Evolutionary conservation across 805 yeast species (phyloP).

Genomic region (Lachancea fermentati): DNA sequence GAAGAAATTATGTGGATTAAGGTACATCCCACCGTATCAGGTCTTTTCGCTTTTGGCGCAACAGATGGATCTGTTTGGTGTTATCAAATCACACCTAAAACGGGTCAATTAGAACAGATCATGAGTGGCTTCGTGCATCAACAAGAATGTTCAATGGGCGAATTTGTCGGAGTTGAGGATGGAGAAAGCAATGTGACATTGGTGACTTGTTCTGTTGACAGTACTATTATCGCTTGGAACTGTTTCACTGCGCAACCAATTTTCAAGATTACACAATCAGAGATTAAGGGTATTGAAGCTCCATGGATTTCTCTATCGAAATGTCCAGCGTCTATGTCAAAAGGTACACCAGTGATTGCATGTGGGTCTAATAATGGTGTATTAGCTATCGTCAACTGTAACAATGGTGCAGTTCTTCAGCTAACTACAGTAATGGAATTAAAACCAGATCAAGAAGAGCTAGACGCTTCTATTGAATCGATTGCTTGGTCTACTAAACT

Average conservation of each 20-base stretch:
- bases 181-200: slow-evolving; percentile 58
- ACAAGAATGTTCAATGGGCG: slow-evolving; percentile 73
- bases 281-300: slow-evolving; percentile 67
- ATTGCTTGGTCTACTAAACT: slow-evolving; percentile 68
- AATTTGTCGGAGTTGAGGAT: slow-evolving; percentile 52
- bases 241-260: slow-evolving; percentile 68
- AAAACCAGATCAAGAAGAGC: slow-evolving; percentile 49
- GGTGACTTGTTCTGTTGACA: slow-evolving; percentile 79
- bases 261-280: slow-evolving; percentile 60
- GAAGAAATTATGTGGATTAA: slow-evolving; percentile 85
- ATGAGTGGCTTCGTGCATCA: slow-evolving; percentile 81
- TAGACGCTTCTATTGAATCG: slow-evolving; percentile 71
- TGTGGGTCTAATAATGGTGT: slow-evolving; percentile 87
- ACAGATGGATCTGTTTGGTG: slow-evolving; percentile 93
- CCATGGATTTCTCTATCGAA: slow-evolving; percentile 79
- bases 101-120: slow-evolving; percentile 56
- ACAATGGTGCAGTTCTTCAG: slow-evolving; percentile 65
- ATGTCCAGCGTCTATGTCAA: slow-evolving; percentile 34
- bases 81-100: slow-evolving; percentile 55
- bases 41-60: slow-evolving; percentile 85
- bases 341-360: slow-evolving; percentile 54
- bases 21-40: slow-evolving; percentile 68
- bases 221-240: slow-evolving; percentile 84
- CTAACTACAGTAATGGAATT: slow-evolving; percentile 59
- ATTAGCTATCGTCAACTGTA: slow-evolving; percentile 69